Conservation (phyloP, 495 filamentous ascomycete genomes). For the Hypoxylon fuscum region DNA sequence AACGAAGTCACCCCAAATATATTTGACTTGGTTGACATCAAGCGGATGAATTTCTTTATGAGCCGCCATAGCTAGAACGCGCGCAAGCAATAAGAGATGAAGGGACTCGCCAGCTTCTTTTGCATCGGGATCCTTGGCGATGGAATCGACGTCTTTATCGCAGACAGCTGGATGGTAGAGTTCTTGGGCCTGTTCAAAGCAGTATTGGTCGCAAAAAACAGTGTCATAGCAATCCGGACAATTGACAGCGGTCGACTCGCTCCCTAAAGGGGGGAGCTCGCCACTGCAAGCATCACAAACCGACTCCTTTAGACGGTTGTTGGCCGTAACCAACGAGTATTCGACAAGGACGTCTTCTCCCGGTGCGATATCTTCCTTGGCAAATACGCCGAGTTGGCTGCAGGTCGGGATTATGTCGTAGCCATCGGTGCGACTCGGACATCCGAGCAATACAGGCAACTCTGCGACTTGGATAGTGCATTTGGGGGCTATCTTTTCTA, state of each 20-base stretch:
- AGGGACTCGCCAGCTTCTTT: conserved; percentile 77
- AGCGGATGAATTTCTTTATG: conserved; percentile 86
- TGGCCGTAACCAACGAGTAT: conserved; percentile 81
- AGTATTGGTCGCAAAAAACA: conserved; percentile 83
- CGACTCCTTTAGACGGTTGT: conserved; percentile 79
- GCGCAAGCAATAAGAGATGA: conserved; percentile 80
- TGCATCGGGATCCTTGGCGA: conserved; percentile 79
- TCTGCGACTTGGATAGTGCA: conserved; percentile 75
- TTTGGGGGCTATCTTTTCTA: conserved; percentile 72
- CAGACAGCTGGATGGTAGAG: conserved; percentile 89
- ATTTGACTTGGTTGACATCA: conserved; percentile 83
- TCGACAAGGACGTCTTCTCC: conserved; percentile 83
- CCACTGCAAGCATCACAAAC: conserved; percentile 86
- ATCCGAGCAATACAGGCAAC: conserved; percentile 72
- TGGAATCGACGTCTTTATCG: conserved; percentile 80
- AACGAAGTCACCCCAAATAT: conserved; percentile 90
- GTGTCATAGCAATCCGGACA: conserved; percentile 83
- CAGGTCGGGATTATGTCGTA: conserved; percentile 62
- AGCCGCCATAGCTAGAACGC: conserved; percentile 83
- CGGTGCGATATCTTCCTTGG: conserved; percentile 78
- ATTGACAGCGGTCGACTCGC: conserved; percentile 56
- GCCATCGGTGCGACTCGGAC: conserved; percentile 50
- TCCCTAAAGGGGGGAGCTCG: conserved; percentile 70
- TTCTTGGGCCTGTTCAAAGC: conserved; percentile 73
- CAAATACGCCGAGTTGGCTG: conserved; percentile 88